Conservation (phyloP, 1,284 basidiomycete species). For the Quambalaria eucalypti region DNA sequence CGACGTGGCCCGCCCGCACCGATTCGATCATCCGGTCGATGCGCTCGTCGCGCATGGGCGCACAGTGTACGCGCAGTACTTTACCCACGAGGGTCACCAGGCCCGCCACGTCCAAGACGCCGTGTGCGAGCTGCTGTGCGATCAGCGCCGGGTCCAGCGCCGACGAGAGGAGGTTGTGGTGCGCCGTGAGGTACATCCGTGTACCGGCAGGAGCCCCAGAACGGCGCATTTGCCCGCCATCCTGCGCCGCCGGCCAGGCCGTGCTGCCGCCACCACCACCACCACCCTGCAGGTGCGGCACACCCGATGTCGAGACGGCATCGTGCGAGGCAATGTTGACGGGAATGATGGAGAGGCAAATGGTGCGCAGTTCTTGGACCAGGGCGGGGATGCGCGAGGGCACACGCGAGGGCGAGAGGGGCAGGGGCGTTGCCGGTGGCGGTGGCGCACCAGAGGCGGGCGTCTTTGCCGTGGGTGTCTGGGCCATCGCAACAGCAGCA, state of each 20-base stretch:
- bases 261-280: conserved; percentile 36
- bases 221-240: too few relatives aligned
- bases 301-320: not conserved
- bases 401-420: too few relatives aligned
- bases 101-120: conserved; percentile 70
- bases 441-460: too few relatives aligned
- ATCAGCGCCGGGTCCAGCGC: conserved; percentile 58
- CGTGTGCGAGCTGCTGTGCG: conserved; percentile 67
- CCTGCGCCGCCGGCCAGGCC: too few relatives aligned
- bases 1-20: conserved; percentile 50
- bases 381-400: conserved; percentile 67
- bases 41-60: conserved; percentile 76
- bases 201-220: too few relatives aligned
- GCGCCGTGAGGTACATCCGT: conserved; percentile 1
- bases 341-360: conserved; percentile 69
- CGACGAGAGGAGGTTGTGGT: conserved; percentile 47
- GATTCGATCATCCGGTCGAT: conserved; percentile 68
- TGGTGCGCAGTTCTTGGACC: conserved; percentile 67
- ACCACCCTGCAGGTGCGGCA: not conserved
- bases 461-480: conserved; percentile 1
- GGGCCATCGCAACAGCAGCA: too few relatives aligned
- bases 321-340: not conserved
- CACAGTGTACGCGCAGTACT: conserved; percentile 80
- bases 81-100: conserved; percentile 70
- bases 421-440: too few relatives aligned